Percentiles rank a stretch among this genome's conserved stretches.
phyloP scores from a whole-genome alignment of 2,329 filamentous ascomycete species.

The Aspergillus calidoustus region DNA sequence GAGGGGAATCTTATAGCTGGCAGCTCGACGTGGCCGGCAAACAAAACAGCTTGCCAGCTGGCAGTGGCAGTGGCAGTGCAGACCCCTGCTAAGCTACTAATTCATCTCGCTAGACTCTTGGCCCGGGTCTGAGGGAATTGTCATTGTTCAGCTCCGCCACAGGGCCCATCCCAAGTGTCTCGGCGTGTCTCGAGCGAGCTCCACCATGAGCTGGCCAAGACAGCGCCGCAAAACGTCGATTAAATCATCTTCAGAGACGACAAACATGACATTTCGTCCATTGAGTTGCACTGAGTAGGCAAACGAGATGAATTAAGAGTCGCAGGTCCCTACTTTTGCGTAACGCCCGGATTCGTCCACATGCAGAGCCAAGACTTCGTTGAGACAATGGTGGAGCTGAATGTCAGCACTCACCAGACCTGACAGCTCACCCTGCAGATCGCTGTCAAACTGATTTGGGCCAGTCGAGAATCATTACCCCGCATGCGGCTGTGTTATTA shows the following conservation, averaged over 20 bases:
- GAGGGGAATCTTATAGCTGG: background rate
- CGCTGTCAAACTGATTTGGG: too few species aligned
- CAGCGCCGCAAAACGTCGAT: background rate
- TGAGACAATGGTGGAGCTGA: background rate
- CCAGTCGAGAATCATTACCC: too few species aligned
- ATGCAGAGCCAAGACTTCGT: background rate
- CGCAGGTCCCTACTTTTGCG: background rate
- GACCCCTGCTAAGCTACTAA: background rate
- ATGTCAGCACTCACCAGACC: background rate
- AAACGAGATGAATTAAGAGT: too few species aligned
- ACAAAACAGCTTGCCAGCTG: background rate
- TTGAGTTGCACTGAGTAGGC: too few species aligned
- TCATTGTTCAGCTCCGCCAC: background rate
- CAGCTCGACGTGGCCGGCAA: background rate
- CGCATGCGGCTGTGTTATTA: too few species aligned
- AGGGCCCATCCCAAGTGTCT: background rate
- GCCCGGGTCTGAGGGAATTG: background rate
- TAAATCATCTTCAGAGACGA: too few species aligned
- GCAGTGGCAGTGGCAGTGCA: conserved; percentile 3
- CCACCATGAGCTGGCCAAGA: background rate
- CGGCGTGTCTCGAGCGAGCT: background rate
- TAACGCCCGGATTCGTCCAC: background rate
- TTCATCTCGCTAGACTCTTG: background rate
- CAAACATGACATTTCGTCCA: too few species aligned
- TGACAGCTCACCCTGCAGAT: too few species aligned